Conservation (phyloP, 345 rosid species). For the Citrus mangshanensis region DNA sequence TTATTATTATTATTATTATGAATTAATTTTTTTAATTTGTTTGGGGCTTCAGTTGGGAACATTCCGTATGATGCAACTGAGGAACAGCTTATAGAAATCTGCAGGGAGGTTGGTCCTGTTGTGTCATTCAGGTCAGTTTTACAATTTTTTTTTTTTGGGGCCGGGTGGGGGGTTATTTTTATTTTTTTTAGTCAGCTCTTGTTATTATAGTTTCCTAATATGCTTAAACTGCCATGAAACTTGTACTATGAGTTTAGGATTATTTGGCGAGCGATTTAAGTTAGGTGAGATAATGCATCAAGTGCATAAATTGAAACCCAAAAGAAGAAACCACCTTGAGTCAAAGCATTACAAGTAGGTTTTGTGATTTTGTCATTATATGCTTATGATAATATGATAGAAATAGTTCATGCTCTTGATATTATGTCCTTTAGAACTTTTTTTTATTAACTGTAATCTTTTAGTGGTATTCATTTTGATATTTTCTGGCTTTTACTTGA, state of each 20-base stretch:
- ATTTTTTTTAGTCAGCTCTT: not conserved
- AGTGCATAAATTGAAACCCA: not conserved
- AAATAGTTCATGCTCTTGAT: not conserved
- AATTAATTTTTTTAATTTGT: not conserved
- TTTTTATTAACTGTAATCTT: not conserved
- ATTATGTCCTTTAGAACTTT: not conserved
- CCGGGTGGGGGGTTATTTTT: not conserved
- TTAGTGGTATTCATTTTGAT: not conserved
- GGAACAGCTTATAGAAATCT: constrained; percentile 94
- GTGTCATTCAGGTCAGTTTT: constrained; percentile 87
- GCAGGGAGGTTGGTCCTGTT: constrained; percentile 97
- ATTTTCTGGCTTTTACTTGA: not conserved
- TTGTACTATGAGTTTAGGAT: not conserved
- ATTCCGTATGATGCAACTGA: constrained; percentile 98
- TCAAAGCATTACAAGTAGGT: not conserved
- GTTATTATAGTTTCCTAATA: not conserved
- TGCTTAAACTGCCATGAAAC: not conserved
- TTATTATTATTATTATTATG: not conserved
- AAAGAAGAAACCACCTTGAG: not conserved
- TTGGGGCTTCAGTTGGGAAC: constrained; percentile 71
- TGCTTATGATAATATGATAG: not conserved
- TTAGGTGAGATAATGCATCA: not conserved
- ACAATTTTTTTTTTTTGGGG: not conserved
- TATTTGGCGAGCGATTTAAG: not conserved
- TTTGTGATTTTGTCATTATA: not conserved